These are phyloP conservation scores for Fusarium sp. DNA, from an alignment of 2,329 filamentous ascomycete genomes.

Conservation along the genomic window DNA sequence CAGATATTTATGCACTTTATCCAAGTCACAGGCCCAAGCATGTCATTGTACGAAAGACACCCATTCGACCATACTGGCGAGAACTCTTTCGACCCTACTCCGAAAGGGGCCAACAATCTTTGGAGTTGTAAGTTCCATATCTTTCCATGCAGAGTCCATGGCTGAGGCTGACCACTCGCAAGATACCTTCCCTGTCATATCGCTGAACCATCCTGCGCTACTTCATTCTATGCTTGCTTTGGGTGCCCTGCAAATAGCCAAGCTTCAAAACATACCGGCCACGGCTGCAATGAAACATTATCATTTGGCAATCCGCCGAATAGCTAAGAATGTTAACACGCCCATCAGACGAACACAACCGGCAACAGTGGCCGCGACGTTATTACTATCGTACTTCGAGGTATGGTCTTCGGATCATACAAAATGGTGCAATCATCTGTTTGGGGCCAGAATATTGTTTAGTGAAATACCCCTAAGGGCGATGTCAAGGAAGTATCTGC, in stretches of 20 bases:
- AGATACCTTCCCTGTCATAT: slow-evolving; percentile 86
- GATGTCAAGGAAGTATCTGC: slow-evolving; percentile 78
- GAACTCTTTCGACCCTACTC: slow-evolving; percentile 69
- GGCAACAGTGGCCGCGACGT: slow-evolving; percentile 87
- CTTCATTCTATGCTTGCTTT: slow-evolving; percentile 92
- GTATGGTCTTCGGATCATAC: slow-evolving; percentile 94
- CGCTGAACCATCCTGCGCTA: slow-evolving; percentile 86
- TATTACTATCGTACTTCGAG: slow-evolving; percentile 91
- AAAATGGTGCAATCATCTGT: slow-evolving; percentile 94
- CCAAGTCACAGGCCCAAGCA: slow-evolving; percentile 84
- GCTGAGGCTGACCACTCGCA: slow-evolving; percentile 39
- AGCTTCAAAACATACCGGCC: slow-evolving; percentile 78
- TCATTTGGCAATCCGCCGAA: slow-evolving; percentile 82
- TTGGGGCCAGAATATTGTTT: slow-evolving; percentile 85
- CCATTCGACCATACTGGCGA: slow-evolving; percentile 76
- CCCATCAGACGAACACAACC: slow-evolving; percentile 77
- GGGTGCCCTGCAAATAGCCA: slow-evolving; percentile 88
- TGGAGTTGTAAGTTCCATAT: slow-evolving; percentile 68
- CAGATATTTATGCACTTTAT: slow-evolving; percentile 93
- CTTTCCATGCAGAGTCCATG: not conserved
- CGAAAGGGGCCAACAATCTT: slow-evolving; percentile 73
- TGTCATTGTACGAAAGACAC: slow-evolving; percentile 90
- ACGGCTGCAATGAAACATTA: slow-evolving; percentile 93
- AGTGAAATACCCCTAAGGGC: slow-evolving; percentile 83
- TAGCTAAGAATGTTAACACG: slow-evolving; percentile 81